phyloP scores from a whole-genome alignment of 2,329 filamentous ascomycete genomes.

The Stachybotrys elegans region DNA sequence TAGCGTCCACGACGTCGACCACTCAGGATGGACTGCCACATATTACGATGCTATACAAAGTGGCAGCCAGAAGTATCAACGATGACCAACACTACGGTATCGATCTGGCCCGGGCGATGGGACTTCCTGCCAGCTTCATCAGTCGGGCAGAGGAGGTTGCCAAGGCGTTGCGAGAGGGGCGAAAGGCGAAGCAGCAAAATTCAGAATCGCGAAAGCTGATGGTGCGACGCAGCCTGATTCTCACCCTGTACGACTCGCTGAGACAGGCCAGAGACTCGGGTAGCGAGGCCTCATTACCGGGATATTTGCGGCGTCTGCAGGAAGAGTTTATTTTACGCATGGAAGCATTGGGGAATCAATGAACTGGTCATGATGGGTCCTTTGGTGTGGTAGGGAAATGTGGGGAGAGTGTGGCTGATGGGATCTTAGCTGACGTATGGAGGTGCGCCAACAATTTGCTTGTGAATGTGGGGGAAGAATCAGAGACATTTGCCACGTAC shows the following conservation, averaged over 20 bases:
- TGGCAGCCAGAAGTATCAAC: conserved; percentile 64
- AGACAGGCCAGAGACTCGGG: conserved; percentile 59
- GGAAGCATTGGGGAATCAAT: conserved; percentile 61
- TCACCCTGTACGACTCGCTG: conserved; percentile 69
- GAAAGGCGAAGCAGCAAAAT: conserved; percentile 52
- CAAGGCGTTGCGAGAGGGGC: conserved; percentile 51
- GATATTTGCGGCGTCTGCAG: conserved; percentile 40
- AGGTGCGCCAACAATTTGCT: too few relatives aligned
- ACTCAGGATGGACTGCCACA: conserved; percentile 45
- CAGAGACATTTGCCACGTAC: too few relatives aligned
- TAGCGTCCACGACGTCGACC: conserved; percentile 61
- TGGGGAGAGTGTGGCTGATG: too few relatives aligned
- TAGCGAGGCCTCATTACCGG: conserved; percentile 53
- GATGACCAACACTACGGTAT: conserved; percentile 74
- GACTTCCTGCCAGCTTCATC: conserved; percentile 64
- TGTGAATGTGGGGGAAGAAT: too few relatives aligned
- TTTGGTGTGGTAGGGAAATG: too few relatives aligned
- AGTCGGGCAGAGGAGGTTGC: conserved; percentile 64
- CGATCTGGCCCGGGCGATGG: conserved; percentile 69
- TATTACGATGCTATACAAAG: conserved; percentile 85
- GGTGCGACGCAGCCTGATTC: conserved; percentile 65
- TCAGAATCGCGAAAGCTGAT: conserved; percentile 54
- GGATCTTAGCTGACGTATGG: too few relatives aligned
- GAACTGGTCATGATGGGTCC: conserved; percentile 9
- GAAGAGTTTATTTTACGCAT: conserved; percentile 70